Percentiles rank a stretch among this genome's conserved stretches.
Conservation (phyloP, 2,329 filamentous ascomycete species). For the Emmonsia crescens region DNA sequence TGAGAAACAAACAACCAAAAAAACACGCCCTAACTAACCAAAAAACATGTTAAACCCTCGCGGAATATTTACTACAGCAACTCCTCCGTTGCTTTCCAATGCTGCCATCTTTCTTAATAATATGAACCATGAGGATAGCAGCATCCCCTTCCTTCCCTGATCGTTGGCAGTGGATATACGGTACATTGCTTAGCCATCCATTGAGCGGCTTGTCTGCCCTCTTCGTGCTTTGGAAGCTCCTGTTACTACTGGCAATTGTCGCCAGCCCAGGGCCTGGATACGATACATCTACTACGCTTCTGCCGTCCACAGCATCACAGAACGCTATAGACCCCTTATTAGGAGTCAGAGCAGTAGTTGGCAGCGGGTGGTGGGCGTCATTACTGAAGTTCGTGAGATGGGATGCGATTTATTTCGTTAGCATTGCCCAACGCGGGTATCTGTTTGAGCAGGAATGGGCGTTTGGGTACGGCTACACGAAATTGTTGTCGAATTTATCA, state of each 20-base stretch:
- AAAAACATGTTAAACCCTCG: too few relatives aligned
- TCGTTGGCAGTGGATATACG: constrained; percentile 3
- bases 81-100: background rate
- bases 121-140: background rate
- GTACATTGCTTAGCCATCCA: constrained; percentile 16
- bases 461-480: constrained; percentile 47
- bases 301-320: constrained; percentile 22
- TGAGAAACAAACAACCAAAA: too few relatives aligned
- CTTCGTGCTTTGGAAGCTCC: constrained; percentile 46
- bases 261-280: constrained; percentile 49
- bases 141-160: background rate
- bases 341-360: background rate
- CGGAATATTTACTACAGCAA: too few relatives aligned
- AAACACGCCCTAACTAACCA: too few relatives aligned
- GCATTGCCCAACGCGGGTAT: constrained; percentile 44
- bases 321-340: constrained; percentile 5
- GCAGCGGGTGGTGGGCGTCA: background rate
- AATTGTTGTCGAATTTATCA: constrained; percentile 30
- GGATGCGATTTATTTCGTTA: constrained; percentile 53
- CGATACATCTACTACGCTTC: constrained; percentile 50
- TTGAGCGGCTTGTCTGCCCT: constrained; percentile 26
- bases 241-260: constrained; percentile 41
- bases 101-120: background rate
- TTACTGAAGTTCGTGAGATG: constrained; percentile 43
- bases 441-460: constrained; percentile 57